phyloP scores from a whole-genome alignment of 2,329 filamentous ascomycete genomes.

The Zopfia rhizophila region DNA sequence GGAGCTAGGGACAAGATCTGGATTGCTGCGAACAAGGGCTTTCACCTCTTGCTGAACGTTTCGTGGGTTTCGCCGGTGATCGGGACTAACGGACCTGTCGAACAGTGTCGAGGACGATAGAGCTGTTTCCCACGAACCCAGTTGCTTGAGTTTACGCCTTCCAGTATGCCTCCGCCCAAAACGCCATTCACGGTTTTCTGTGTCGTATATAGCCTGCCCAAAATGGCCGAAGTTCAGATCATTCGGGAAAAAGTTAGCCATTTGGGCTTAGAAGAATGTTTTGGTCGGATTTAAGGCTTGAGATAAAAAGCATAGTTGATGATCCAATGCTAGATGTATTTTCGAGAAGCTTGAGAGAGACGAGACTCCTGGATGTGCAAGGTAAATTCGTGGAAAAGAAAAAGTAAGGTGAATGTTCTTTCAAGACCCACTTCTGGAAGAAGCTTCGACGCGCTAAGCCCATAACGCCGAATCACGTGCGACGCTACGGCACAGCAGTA shows the following conservation, averaged over 20 bases:
- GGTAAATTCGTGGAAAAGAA: constrained; percentile 21
- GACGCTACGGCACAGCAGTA: constrained; percentile 20
- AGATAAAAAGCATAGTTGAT: constrained; percentile 37
- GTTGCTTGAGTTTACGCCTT: constrained; percentile 32
- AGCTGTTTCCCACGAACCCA: constrained; percentile 35
- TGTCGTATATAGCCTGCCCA: constrained; percentile 61
- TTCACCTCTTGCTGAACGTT: constrained; percentile 25
- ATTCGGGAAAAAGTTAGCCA: constrained; percentile 64
- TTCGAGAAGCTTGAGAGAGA: constrained; percentile 12
- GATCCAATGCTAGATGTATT: constrained; percentile 10
- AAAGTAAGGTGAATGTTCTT: too few species aligned
- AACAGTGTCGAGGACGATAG: constrained; percentile 29
- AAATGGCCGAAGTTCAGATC: constrained; percentile 66
- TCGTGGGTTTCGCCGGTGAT: constrained; percentile 11
- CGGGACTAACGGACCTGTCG: constrained; percentile 6
- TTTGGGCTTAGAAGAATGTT: constrained; percentile 56
- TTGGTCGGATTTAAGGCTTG: constrained; percentile 18
- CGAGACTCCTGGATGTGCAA: constrained; percentile 1
- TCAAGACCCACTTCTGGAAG: too few species aligned
- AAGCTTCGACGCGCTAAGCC: constrained; percentile 29
- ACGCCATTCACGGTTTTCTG: constrained; percentile 60
- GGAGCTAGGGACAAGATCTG: constrained; percentile 36
- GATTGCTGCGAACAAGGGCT: constrained; percentile 29
- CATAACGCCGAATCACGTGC: constrained; percentile 42
- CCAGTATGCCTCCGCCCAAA: constrained; percentile 54